These are phyloP conservation scores for Thermothelomyces thermophilus DNA, from an alignment of 2,329 filamentous ascomycete species.

Conservation along the genomic window DNA sequence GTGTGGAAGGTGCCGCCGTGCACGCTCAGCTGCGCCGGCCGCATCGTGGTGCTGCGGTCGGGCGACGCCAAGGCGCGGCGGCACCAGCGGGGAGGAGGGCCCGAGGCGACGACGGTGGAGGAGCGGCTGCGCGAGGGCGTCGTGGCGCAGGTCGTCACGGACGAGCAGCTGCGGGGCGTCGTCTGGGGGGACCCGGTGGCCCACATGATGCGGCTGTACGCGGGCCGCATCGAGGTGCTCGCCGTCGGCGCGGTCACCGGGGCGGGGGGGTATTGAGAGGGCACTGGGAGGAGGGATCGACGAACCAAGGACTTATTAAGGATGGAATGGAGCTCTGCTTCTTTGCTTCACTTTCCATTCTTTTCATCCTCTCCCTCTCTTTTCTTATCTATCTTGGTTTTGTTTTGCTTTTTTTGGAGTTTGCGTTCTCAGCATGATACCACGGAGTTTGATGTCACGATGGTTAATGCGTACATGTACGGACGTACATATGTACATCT, in stretches of 20 bases:
- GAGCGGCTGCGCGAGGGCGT: constrained; percentile 53
- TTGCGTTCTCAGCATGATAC: neutral
- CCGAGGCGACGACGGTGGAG: constrained; percentile 43
- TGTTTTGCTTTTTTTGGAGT: neutral
- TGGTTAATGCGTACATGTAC: too few relatives aligned
- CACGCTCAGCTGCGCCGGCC: constrained; percentile 63
- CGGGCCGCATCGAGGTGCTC: constrained; percentile 61
- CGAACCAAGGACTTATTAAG: too few relatives aligned
- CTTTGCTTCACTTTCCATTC: neutral
- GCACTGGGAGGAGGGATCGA: too few relatives aligned
- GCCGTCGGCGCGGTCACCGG: constrained; percentile 61
- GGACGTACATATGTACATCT: too few relatives aligned
- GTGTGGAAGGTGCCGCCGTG: constrained; percentile 60
- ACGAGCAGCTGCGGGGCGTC: constrained; percentile 61
- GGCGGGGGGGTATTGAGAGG: constrained; percentile 26
- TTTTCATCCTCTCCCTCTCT: neutral
- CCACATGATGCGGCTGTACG: constrained; percentile 76
- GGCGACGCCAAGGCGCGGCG: constrained; percentile 33
- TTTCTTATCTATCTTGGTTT: neutral
- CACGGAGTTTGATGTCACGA: neutral
- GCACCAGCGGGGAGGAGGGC: constrained; percentile 33
- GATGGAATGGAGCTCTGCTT: too few relatives aligned
- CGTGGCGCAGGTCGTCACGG: constrained; percentile 60
- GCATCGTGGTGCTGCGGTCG: constrained; percentile 60
- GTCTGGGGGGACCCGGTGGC: constrained; percentile 78